phyloP scores from a whole-genome alignment of 164 flowering plant species.

The Piper betle region DNA sequence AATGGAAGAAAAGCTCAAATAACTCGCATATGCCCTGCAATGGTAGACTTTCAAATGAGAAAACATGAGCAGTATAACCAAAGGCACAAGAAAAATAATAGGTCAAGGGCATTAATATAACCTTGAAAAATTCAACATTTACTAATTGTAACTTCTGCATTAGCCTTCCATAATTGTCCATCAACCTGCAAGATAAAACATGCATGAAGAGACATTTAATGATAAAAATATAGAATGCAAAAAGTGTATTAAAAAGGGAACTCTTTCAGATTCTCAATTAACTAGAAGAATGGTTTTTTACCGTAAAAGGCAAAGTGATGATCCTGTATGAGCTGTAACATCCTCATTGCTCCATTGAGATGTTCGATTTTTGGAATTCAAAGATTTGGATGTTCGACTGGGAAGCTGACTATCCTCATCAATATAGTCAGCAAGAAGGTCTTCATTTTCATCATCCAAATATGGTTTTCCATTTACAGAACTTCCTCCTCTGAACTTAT shows the following conservation, averaged over 20 bases:
- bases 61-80: conserved; percentile 6
- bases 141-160: conserved; percentile 90
- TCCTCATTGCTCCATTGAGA: conserved; percentile 44
- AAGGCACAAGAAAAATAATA: not conserved
- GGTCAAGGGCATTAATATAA: conserved; percentile 7
- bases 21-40: conserved; percentile 90
- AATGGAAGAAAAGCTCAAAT: conserved; percentile 73
- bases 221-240: not conserved
- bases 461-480: conserved; percentile 32
- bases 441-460: conserved; percentile 92
- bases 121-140: conserved; percentile 87
- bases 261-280: not conserved
- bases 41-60: conserved; percentile 20
- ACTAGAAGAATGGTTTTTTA: conserved; percentile 11
- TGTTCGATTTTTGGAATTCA: conserved; percentile 27
- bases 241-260: not conserved
- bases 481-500: conserved; percentile 20
- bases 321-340: conserved; percentile 67
- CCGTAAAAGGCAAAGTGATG: conserved; percentile 89
- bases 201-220: not conserved
- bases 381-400: conserved; percentile 64
- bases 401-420: conserved; percentile 99
- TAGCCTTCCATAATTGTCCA: conserved; percentile 99
- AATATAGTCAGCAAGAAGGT: conserved; percentile 94
- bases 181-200: conserved; percentile 31